Base-by-base conservation (phyloP, 2,329 filamentous ascomycete genomes). In the Teratosphaeria epicoccoides region DNA sequence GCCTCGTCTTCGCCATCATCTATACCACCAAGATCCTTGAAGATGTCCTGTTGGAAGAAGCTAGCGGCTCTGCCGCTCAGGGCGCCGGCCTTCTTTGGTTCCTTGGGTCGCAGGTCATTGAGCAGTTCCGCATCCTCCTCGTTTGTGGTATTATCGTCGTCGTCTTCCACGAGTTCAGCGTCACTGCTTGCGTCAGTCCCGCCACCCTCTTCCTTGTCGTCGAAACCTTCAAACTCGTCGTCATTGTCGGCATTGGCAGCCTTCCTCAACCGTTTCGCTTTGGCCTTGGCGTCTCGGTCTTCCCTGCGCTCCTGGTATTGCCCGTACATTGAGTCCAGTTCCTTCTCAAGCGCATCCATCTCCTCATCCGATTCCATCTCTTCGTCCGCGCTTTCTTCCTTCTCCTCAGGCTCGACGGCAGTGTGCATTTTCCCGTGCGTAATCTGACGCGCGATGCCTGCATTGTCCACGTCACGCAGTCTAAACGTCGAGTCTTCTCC, bases 1-100 rank as follows among this genome's bases (percentile, higher is more conserved):
- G 63, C 70, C 29, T 71, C 67, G 3, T 72, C 71, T 11, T 74
- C 71, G 3, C 70, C 68, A 2, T 72, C 71, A 9, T 74, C 71
- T 20, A 85, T 68, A 0, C 81, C 86, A 22, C 82, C 81, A 50
- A 97, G 82, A 37, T 83, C 87, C 59, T 90, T 83, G 75, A 98
- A 98, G 40, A 98, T 85, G 59, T 96, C 90, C 66, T 96, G 91
- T 61, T 87, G 85, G 68, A 98, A 98, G 72, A 98, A 98, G 55
- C 85, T 79, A 9, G 84, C 80, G 7, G 93, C 93, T 57, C 88
- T 81, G 67, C 84, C 90, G 2, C 89, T 95, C n/a, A 97, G 75
- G 10, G 80, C 83, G 24, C 57, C 60, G 28, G 59, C 44, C 47
- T 73, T 74, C 6, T 71, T 68, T 11, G 76, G 73, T 10, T 54